Evolutionary conservation across 2,329 filamentous ascomycete genomes (phyloP).

Genomic region (Xylogone sp.): DNA sequence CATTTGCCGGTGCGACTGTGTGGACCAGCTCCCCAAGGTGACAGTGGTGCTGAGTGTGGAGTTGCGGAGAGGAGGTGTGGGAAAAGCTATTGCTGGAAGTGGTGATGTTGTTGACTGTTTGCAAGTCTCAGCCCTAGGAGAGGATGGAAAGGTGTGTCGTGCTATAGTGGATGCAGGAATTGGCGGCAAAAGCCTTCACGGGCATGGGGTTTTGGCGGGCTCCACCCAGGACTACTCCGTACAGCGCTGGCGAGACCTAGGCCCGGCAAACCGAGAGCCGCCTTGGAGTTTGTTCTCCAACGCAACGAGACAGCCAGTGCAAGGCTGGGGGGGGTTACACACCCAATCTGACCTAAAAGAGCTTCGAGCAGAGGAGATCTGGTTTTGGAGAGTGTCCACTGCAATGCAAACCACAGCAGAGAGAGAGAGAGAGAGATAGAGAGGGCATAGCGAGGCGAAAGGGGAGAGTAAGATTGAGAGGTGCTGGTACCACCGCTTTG

Average conservation of each 20-base stretch:
- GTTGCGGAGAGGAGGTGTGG: background rate
- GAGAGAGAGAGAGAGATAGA: no score
- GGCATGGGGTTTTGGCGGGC: background rate
- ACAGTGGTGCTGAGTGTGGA: no score
- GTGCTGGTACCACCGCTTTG: background rate
- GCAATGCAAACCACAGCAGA: no score
- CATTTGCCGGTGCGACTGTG: conserved; percentile 40
- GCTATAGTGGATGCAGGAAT: background rate
- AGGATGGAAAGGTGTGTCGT: background rate
- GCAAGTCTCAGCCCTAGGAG: background rate
- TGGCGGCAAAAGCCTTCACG: background rate
- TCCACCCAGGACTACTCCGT: no score
- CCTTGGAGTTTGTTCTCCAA: no score
- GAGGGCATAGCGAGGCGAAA: background rate
- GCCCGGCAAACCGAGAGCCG: background rate
- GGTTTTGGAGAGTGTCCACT: no score
- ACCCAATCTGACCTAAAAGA: no score
- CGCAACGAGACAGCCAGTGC: no score
- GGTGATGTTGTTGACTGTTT: background rate
- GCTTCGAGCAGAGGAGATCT: no score
- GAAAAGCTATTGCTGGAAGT: no score
- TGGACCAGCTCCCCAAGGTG: no score
- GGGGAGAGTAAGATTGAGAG: background rate
- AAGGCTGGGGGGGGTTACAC: no score
- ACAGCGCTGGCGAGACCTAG: background rate